phyloP scores from a whole-genome alignment of 2,329 filamentous ascomycete species.

The Rutstroemia sp. region DNA sequence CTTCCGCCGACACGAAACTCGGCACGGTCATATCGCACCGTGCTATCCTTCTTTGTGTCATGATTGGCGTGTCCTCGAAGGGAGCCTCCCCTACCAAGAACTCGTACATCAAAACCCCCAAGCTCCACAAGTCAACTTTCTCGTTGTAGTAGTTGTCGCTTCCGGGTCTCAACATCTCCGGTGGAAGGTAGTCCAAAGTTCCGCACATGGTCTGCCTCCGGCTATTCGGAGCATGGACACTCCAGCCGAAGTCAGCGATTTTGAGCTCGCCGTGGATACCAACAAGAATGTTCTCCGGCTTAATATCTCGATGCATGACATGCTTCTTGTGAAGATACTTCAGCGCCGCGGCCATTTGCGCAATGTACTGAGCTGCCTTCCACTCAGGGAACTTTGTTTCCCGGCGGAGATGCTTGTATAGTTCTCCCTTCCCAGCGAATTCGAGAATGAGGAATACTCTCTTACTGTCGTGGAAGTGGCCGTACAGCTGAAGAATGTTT shows the following conservation, averaged over 20 bases:
- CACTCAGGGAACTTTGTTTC: slow-evolving; percentile 63
- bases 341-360: slow-evolving; percentile 74
- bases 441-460: slow-evolving; percentile 67
- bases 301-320: slow-evolving; percentile 95
- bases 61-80: slow-evolving; percentile 90
- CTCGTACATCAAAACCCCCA: slow-evolving; percentile 93
- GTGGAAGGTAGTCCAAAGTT: slow-evolving; percentile 92
- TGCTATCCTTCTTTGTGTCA: slow-evolving; percentile 87
- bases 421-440: slow-evolving; percentile 63
- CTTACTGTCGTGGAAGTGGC: slow-evolving; percentile 68
- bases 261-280: slow-evolving; percentile 98
- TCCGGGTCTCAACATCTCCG: slow-evolving; percentile 84
- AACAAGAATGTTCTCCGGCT: slow-evolving; percentile 94
- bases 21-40: slow-evolving; percentile 90
- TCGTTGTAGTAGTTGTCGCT: slow-evolving; percentile 87
- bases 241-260: slow-evolving; percentile 98
- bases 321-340: slow-evolving; percentile 94
- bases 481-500: slow-evolving; percentile 62
- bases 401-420: slow-evolving; percentile 65
- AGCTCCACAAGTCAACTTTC: slow-evolving; percentile 93
- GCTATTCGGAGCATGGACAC: slow-evolving; percentile 93
- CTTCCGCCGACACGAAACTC: slow-evolving; percentile 82
- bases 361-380: slow-evolving; percentile 66
- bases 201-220: slow-evolving; percentile 92
- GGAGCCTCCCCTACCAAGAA: slow-evolving; percentile 94